Percentiles rank a stretch among this genome's conserved stretches.
These are phyloP conservation scores for Pulveroboletus ravenelii DNA, from an alignment of 768 basidiomycete genomes.

Conservation along the genomic window DNA sequence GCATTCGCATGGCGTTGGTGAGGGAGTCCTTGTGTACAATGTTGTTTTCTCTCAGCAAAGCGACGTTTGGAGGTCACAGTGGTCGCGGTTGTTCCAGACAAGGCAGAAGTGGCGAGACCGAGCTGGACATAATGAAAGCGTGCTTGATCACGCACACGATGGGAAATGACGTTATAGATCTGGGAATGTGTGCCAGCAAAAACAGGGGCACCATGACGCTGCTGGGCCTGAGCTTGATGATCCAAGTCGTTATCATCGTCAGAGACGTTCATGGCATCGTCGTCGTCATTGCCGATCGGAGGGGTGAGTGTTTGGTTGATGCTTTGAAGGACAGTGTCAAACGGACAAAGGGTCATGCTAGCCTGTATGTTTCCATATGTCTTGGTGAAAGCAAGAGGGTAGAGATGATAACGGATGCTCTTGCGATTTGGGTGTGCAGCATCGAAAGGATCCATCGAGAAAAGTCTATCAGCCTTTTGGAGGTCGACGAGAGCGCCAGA, in stretches of 20 bases:
- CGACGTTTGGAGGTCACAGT: background rate
- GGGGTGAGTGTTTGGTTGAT: no score
- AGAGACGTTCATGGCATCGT: no score
- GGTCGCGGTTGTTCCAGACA: background rate
- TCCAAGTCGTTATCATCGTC: no score
- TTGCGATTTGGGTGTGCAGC: no score
- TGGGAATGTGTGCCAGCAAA: background rate
- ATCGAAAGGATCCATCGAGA: background rate
- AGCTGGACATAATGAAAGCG: conserved; percentile 5
- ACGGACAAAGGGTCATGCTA: no score
- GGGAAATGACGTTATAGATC: conserved; percentile 2
- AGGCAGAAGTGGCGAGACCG: background rate
- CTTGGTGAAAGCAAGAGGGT: no score
- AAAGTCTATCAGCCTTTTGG: background rate
- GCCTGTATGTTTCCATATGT: no score
- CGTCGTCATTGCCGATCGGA: no score
- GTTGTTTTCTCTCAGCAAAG: background rate
- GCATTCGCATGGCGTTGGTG: background rate
- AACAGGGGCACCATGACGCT: background rate
- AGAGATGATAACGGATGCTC: no score
- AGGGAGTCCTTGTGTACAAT: background rate
- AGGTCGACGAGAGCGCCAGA: background rate
- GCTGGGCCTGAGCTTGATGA: no score
- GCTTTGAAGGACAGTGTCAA: no score
- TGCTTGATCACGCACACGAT: background rate